Conservation (phyloP, 176 grass and related monocot species). For the Rhipidocladum racemiflorum region DNA sequence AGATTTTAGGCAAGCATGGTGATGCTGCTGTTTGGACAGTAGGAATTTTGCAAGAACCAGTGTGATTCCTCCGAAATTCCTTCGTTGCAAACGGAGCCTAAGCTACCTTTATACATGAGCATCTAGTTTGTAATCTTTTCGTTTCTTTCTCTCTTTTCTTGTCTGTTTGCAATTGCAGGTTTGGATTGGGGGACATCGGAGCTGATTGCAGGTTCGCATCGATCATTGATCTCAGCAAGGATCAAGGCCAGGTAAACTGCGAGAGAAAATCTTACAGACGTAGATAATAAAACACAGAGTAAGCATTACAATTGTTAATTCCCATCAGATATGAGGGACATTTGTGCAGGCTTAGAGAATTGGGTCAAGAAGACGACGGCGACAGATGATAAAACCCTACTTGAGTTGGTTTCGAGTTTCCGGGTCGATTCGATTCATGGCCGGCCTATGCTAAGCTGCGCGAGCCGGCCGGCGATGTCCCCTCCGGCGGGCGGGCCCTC, state of each 20-base stretch:
- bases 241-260: neutral
- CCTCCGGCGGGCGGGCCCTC: neutral
- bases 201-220: neutral
- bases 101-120: neutral
- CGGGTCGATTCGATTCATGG: neutral
- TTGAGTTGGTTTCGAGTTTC: no score
- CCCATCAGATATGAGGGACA: neutral
- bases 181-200: neutral
- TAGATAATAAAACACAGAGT: neutral
- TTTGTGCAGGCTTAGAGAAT: neutral
- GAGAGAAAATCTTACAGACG: neutral
- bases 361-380: neutral
- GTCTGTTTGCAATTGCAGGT: neutral
- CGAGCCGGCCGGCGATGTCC: conserved; percentile 7
- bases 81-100: neutral
- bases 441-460: conserved; percentile 33
- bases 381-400: neutral
- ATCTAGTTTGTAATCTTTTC: neutral
- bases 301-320: neutral
- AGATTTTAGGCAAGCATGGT: neutral
- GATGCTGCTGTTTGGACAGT: neutral
- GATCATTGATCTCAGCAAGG: neutral
- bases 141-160: neutral
- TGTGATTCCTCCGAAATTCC: neutral
- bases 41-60: neutral